phyloP scores from a whole-genome alignment of 805 yeast species.

The Hanseniaspora meyeri region DNA sequence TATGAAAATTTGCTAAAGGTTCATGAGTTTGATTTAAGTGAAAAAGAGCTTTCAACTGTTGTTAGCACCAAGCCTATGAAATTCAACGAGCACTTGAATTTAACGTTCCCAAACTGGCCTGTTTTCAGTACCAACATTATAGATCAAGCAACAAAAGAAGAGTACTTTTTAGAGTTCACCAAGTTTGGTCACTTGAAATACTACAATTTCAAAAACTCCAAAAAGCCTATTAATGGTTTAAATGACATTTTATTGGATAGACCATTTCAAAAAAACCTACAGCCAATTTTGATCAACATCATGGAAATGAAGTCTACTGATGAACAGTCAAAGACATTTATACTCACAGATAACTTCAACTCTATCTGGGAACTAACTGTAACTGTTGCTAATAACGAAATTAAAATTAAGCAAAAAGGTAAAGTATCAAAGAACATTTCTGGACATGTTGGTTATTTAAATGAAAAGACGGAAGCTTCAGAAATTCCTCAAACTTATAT shows the following conservation, averaged over 20 bases:
- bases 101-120: slow-evolving; percentile 71
- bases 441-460: background rate
- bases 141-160: slow-evolving; percentile 20
- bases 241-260: slow-evolving; percentile 22
- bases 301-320: background rate
- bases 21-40: slow-evolving; percentile 21
- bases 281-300: slow-evolving; percentile 5
- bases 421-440: slow-evolving; percentile 1
- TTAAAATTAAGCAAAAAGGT: slow-evolving; percentile 4
- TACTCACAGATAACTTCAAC: slow-evolving; percentile 10
- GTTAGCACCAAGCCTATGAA: slow-evolving; percentile 44
- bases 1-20: slow-evolving; percentile 42
- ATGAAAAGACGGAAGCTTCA: background rate
- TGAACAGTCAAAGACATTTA: background rate
- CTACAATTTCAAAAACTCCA: slow-evolving; percentile 57
- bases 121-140: slow-evolving; percentile 44
- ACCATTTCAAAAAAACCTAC: slow-evolving; percentile 13
- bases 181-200: slow-evolving; percentile 61
- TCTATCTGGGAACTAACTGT: slow-evolving; percentile 8
- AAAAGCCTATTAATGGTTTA: slow-evolving; percentile 44
- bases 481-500: background rate
- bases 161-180: slow-evolving; percentile 49
- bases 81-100: slow-evolving; percentile 53
- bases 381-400: background rate
- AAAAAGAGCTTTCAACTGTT: slow-evolving; percentile 53